Evolutionary conservation across 1,284 basidiomycete genomes (phyloP), one percentile per base, ranked within the genome.

Genomic region (Phellopilus nigrolimitatus): DNA sequence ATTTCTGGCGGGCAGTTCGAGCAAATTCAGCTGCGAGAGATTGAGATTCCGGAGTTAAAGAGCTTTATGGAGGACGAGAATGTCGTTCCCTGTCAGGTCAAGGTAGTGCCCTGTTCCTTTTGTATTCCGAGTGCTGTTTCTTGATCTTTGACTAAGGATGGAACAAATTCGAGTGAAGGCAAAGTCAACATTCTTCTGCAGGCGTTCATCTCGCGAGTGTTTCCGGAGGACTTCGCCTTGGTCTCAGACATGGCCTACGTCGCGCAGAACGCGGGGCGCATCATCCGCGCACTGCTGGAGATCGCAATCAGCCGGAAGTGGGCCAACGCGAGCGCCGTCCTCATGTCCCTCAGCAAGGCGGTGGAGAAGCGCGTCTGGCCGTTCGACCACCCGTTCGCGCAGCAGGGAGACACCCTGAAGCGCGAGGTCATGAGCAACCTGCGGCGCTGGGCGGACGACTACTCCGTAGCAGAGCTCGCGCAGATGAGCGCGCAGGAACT

Each of bases 111-210:
- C n/a, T 39, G 15, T 40, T 37, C 19, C 17, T 6, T 41, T 10
- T 25, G 8, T 46, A 27, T 15, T 37, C 6, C 22, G n/a, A 10
- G 28, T 21, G 19, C 19, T 38, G 22, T 45, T 42, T 21, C 13
- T 27, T 52, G 28, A 40, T 19, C 25, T 27, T 21, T 22, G 56
- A n/a, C n/a, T 25, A 63, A 91, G 80, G 88, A 80, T 17, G 89
- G 88, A 4, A 79, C 82, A 4, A 82, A 89, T 54, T 89, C 84
- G n/a, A 80, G 75, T 50, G 76, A 84, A 31, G 91, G 89, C 47
- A 99, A 99, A 73, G 93, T 97, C 68, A 99, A 97, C 66, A 91
- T 99, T 53, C 75, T 99, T 28, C 74, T 99, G 22, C 97, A 99
- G 69, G 88, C 84, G 3, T 90, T 84, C 66, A 92, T 99, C 56